Evolutionary conservation across 331 rosid genomes (phyloP).

Genomic region (Cydonia oblonga): DNA sequence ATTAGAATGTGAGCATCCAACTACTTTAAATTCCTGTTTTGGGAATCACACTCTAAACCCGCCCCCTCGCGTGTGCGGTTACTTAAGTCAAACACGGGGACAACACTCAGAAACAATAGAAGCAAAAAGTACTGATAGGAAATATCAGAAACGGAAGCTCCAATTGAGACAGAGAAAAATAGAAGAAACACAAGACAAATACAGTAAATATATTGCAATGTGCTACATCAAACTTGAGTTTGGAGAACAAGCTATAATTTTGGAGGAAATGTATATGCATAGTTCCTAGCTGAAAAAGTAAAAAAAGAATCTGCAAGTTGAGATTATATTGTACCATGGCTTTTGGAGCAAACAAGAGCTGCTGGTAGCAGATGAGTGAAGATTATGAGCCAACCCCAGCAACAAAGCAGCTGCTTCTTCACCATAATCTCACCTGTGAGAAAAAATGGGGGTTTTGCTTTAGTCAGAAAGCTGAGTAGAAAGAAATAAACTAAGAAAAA

Average conservation of each 20-base stretch:
- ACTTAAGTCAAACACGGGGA: background rate
- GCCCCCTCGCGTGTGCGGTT: background rate
- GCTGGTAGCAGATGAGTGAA: constrained; percentile 33
- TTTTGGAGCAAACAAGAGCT: constrained; percentile 56
- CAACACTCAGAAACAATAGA: background rate
- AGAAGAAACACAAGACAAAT: too few species aligned
- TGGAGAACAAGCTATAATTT: too few species aligned
- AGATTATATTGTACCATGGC: constrained; percentile 40
- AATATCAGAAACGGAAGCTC: too few species aligned
- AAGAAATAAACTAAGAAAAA: background rate
- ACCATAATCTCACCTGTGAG: constrained; percentile 19
- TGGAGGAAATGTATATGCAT: background rate
- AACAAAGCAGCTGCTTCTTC: constrained; percentile 33
- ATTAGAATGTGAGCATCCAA: background rate
- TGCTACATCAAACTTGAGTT: too few species aligned
- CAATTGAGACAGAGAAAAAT: too few species aligned
- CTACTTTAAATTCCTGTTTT: background rate
- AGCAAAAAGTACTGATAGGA: background rate
- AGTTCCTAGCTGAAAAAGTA: background rate
- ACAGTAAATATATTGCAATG: too few species aligned
- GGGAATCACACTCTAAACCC: background rate
- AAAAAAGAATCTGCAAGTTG: background rate
- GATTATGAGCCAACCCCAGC: constrained; percentile 17
- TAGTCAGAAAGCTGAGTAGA: background rate
- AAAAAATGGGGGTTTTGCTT: constrained; percentile 19